Evolutionary conservation across 257 asterid genomes (phyloP).

Genomic region (Fraxinus anomala): DNA sequence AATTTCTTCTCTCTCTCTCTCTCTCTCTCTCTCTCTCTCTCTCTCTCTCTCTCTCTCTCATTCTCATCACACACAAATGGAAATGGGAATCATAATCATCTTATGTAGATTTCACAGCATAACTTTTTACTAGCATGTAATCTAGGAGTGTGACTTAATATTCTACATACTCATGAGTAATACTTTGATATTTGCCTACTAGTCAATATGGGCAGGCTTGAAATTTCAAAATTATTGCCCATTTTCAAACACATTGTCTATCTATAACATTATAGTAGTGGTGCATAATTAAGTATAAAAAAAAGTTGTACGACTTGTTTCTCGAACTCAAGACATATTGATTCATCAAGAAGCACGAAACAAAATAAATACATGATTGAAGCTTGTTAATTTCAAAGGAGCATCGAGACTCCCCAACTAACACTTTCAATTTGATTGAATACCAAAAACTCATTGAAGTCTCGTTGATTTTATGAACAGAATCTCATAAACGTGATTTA

Average conservation of each 20-base stretch:
- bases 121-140: constrained; percentile 64
- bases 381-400: no score
- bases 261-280: constrained; percentile 14
- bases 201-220: constrained; percentile 56
- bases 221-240: constrained; percentile 47
- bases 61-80: neutral
- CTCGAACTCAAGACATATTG: no score
- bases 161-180: constrained; percentile 55
- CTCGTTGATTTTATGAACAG: no score
- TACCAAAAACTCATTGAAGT: no score
- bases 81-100: constrained; percentile 53
- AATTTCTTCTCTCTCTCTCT: neutral
- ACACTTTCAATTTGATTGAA: no score
- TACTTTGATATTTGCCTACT: constrained; percentile 36
- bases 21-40: no score
- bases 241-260: constrained; percentile 28
- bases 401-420: no score
- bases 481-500: no score
- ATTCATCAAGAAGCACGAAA: no score
- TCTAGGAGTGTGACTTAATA: constrained; percentile 42
- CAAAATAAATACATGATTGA: no score
- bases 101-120: constrained; percentile 56
- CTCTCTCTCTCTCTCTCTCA: constrained; percentile 8
- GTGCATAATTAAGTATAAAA: constrained; percentile 19
- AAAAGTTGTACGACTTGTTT: neutral